Evolutionary conservation across 139 green algal genomes (phyloP).

Genomic region (Chlorella sp.): DNA sequence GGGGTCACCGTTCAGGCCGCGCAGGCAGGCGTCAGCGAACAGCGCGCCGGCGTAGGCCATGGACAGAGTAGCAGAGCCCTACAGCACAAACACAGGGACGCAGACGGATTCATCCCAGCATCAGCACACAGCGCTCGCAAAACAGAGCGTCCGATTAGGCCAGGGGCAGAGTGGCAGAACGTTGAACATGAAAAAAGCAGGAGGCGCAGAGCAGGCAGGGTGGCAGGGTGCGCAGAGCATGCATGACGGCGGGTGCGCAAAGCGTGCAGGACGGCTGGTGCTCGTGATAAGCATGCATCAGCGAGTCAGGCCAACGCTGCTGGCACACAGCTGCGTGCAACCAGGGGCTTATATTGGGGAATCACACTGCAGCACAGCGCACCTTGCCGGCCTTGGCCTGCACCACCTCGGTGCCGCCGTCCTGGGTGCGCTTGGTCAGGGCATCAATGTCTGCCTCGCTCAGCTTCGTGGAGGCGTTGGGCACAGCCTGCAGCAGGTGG

Average conservation of each 20-base stretch:
- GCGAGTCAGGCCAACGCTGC: background rate
- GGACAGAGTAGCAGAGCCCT: conserved; percentile 88
- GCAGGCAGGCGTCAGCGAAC: conserved; percentile 93
- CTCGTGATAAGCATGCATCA: background rate
- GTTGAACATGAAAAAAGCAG: no score
- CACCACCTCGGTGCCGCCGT: conserved; percentile 98
- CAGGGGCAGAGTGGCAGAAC: background rate
- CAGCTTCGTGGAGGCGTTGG: conserved; percentile 69
- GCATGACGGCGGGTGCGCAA: background rate
- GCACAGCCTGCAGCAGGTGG: conserved; percentile 22
- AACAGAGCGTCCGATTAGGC: no score
- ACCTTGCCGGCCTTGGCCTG: conserved; percentile 90
- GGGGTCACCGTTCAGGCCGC: conserved; percentile 89
- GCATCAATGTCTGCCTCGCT: conserved; percentile 84
- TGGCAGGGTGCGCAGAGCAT: background rate
- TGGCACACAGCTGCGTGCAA: no score
- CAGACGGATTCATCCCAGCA: background rate
- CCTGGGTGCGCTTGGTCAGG: conserved; percentile 98
- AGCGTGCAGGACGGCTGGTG: background rate
- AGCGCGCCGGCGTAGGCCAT: conserved; percentile 98
- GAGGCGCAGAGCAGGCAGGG: background rate
- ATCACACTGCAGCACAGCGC: background rate
- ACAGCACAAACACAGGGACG: background rate
- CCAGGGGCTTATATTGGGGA: background rate
- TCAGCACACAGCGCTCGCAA: no score